A percentile compares a stretch with the other conserved stretches of the same genome.
phyloP scores from a whole-genome alignment of 768 basidiomycete genomes.

The Lactarius vividus region DNA sequence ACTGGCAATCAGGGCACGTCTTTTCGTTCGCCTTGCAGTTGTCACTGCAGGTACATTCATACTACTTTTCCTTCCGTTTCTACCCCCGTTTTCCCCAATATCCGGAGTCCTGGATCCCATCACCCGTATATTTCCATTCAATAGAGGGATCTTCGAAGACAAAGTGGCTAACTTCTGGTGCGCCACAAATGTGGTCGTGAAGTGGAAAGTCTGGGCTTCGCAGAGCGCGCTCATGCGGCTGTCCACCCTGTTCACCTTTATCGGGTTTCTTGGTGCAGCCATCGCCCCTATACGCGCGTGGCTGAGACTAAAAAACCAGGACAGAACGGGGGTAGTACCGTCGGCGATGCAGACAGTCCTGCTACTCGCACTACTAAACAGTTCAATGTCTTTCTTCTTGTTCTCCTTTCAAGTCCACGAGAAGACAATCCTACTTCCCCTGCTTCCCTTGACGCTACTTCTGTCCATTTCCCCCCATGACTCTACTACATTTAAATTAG shows the following conservation, averaged over 20 bases:
- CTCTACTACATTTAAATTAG: conserved; percentile 65
- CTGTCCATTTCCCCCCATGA: conserved; percentile 50
- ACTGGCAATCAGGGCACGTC: conserved; percentile 34
- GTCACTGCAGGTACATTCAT: conserved; percentile 62
- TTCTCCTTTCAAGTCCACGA: conserved; percentile 98
- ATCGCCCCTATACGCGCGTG: conserved; percentile 43
- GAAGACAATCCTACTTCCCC: conserved; percentile 83
- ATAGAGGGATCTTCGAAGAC: conserved; percentile 88
- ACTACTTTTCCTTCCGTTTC: conserved; percentile 75
- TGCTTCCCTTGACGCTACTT: conserved; percentile 80
- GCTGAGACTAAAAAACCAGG: conserved; percentile 33
- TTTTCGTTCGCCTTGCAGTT: conserved; percentile 65
- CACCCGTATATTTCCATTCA: conserved; percentile 86
- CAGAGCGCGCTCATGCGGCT: conserved; percentile 54
- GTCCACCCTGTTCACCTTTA: conserved; percentile 61
- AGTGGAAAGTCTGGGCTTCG: conserved; percentile 66
- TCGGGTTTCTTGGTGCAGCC: conserved; percentile 68
- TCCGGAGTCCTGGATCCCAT: conserved; percentile 59
- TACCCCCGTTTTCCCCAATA: conserved; percentile 57
- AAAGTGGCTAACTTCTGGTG: conserved; percentile 99
- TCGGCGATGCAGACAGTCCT: conserved; percentile 65
- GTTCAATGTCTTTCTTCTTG: conserved; percentile 89
- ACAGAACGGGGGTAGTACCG: conserved; percentile 29
- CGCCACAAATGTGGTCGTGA: conserved; percentile 82
- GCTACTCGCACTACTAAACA: conserved; percentile 75